A percentile compares a stretch with the other conserved stretches of the same genome.
Evolutionary conservation across 305 asterid species (phyloP).

Genomic region (Fraxinus albicans): DNA sequence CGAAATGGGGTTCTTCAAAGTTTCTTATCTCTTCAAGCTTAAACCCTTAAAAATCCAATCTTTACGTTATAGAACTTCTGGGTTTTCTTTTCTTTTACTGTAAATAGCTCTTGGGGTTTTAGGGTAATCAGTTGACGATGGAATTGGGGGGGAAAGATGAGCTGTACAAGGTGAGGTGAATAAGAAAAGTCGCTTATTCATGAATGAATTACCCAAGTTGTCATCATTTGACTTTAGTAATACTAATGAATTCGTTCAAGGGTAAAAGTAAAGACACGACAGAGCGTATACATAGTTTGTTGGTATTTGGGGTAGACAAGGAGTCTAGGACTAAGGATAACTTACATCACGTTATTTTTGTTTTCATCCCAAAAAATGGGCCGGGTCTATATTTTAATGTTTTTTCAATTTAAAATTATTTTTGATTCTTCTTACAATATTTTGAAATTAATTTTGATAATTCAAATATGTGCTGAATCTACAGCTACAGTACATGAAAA

Average conservation of each 20-base stretch:
- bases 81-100: not conserved
- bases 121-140: slow-evolving; percentile 28
- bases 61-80: slow-evolving; percentile 15
- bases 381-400: not conserved
- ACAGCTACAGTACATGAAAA: too few relatives aligned
- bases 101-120: slow-evolving; percentile 11
- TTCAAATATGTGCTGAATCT: too few relatives aligned
- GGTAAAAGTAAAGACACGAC: slow-evolving; percentile 20
- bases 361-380: not conserved
- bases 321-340: not conserved
- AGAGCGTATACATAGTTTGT: slow-evolving; percentile 40
- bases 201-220: slow-evolving; percentile 27
- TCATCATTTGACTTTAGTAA: slow-evolving; percentile 22
- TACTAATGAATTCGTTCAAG: not conserved
- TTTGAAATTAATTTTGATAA: not conserved
- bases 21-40: slow-evolving; percentile 15
- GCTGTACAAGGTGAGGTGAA: slow-evolving; percentile 28
- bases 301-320: slow-evolving; percentile 24
- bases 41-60: not conserved
- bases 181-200: slow-evolving; percentile 14
- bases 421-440: not conserved
- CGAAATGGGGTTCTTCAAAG: slow-evolving; percentile 5
- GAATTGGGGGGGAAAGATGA: slow-evolving; percentile 10
- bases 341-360: not conserved
- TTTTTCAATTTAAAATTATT: not conserved